Evolutionary conservation across 306 rosid genomes (phyloP).

Genomic region (Begonia fuchsioides): DNA sequence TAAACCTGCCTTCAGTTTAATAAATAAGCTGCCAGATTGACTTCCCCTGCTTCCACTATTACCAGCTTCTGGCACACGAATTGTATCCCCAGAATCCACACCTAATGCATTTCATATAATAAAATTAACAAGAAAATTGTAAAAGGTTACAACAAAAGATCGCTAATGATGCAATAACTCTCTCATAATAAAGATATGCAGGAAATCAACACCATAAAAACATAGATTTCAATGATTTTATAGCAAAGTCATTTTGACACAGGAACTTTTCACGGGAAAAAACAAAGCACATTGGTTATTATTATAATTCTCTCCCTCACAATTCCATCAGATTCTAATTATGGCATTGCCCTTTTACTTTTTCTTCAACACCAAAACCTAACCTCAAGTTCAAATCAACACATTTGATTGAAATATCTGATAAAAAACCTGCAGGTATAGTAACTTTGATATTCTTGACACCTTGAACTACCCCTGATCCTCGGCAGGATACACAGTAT

Average conservation of each 20-base stretch:
- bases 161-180: no score
- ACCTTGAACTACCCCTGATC: slow-evolving; percentile 77
- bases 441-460: slow-evolving; percentile 65
- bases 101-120: slow-evolving; percentile 30
- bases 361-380: no score
- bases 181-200: no score
- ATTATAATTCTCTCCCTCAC: no score
- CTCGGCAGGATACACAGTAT: slow-evolving; percentile 53
- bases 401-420: background rate
- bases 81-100: slow-evolving; percentile 83
- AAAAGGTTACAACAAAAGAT: background rate
- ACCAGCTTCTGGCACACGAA: slow-evolving; percentile 91
- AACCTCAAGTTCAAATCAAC: no score
- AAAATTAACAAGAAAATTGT: background rate
- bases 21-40: slow-evolving; percentile 59
- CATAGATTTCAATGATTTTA: no score
- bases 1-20: slow-evolving; percentile 51
- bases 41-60: slow-evolving; percentile 56
- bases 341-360: no score
- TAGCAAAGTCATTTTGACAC: no score
- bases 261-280: no score
- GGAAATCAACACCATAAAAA: no score
- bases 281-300: no score
- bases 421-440: slow-evolving; percentile 79
- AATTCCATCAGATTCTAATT: no score